Evolutionary conservation across 495 filamentous ascomycete species (phyloP), one percentile per base, ranked within the genome.

Genomic region (Trichoderma virens): DNA sequence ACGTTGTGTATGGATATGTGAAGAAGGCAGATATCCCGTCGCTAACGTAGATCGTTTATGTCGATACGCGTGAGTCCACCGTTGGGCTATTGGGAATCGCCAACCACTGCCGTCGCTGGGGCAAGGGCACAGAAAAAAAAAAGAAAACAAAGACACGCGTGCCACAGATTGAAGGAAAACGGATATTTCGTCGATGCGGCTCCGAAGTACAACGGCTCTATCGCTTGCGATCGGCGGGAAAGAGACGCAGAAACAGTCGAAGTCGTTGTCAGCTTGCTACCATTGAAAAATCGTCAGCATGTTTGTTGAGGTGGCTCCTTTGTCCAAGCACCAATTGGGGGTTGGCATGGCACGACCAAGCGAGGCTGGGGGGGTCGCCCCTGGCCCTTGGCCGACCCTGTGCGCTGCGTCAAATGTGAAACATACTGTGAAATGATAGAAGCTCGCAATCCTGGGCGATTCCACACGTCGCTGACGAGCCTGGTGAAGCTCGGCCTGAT

Each of bases 1-100:
- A 31, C 59, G 61, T n/a, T 20, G 32, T 35, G 32, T 11, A 4
- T n/a, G 67, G 60, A 47, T 63, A 67, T 72, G 68, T 64, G 74
- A 73, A 63, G 69, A 75, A 79, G 62, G 27, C 27, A 27, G 11
- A 30, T 13, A 28, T 30, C 41, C 41, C 18, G 9, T n/a, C 41
- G 41, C 41, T 45, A n/a, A 16, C 41, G 41, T 68, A 65, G 65
- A 60, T 64, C 68, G 18, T 45, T 45, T 3, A n/a, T 67, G 67
- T 66, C 63, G 69, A 69, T 60, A 62, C 41, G 64, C 66, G 68
- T 66, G 66, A 62, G 62, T 18, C 13, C 30, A 11, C 54, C 16
- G 7, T 2, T 3, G 59, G 41, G 41, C 13, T 3, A 5, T 45
- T n/a, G 41, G 6, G 18, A 45, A 16, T 56, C 51, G 51, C 51